Evolutionary conservation across 208 protist species (phyloP).

Genomic region (Leishmania tropica): DNA sequence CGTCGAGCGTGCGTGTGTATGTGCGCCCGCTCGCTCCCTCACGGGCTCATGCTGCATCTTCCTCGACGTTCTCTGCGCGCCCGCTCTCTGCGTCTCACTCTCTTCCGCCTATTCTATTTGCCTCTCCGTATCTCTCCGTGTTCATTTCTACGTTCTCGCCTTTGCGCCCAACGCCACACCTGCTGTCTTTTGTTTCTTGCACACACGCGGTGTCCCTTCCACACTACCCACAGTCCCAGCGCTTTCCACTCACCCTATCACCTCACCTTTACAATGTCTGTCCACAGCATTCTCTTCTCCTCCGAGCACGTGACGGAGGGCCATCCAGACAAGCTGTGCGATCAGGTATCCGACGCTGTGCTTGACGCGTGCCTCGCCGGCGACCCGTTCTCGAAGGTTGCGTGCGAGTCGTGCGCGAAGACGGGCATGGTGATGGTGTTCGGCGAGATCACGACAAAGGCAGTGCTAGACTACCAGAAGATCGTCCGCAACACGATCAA

Average conservation of each 20-base stretch:
- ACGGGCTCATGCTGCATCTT: not conserved
- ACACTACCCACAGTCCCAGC: not conserved
- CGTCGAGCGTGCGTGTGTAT: not conserved
- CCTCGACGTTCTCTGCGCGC: not conserved
- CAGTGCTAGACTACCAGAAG: conserved; percentile 97
- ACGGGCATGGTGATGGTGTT: conserved; percentile 99
- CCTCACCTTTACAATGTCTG: conserved; percentile 49
- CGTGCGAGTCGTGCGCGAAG: conserved; percentile 99
- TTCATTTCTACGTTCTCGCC: not conserved
- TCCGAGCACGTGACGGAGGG: conserved; percentile 99
- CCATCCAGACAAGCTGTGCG: conserved; percentile 99
- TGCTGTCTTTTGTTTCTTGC: not conserved
- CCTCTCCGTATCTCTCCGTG: not conserved
- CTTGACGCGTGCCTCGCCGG: conserved; percentile 98
- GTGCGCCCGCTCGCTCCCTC: not conserved
- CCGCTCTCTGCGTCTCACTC: not conserved
- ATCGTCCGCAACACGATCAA: conserved; percentile 97
- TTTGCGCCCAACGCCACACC: not conserved
- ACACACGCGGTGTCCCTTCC: not conserved
- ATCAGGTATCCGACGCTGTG: conserved; percentile 99
- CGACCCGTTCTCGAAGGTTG: conserved; percentile 98
- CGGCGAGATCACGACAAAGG: conserved; percentile 99
- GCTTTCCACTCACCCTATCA: conserved; percentile 2
- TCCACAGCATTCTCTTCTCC: conserved; percentile 97
- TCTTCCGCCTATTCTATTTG: not conserved